Evolutionary conservation across 1,284 basidiomycete species (phyloP), one percentile per base, ranked within the genome.

Genomic region (Gymnopus androsaceus): DNA sequence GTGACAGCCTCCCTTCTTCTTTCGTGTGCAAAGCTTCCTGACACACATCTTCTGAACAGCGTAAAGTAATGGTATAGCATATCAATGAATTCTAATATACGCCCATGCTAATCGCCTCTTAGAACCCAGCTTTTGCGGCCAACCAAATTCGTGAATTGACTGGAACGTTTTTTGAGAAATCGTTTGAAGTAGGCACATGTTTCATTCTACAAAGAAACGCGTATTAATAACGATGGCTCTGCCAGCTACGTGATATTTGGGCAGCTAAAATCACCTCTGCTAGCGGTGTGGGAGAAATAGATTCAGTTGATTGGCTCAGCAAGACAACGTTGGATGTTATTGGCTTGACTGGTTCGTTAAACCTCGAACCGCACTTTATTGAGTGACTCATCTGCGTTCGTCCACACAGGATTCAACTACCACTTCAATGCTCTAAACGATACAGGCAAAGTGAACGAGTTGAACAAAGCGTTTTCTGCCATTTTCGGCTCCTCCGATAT

Each of bases 251-350:
- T 31, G 77, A 82, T 57, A 60, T 75, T 17, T 81, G 74, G 79
- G 62, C 59, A 2, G 47, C 59, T 1, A 68, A 78, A 52, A 61
- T 70, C 21, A 51, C 61, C n/a, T n/a, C n/a, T n/a, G 67, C 68
- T 58, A 54, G 67, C 51, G 60, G 62, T 19, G 72, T 64, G 11
- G 66, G 60, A 1, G 67, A 63, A 3, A 64, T 82, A 25, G 81
- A 90, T 55, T 75, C 82, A 2, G 68, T 85, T 4, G 67, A 75
- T 0, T 84, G 81, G 75, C 66, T 89, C 11, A 81, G 74, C 42
- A 77, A 76, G 53, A 74, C 76, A 55, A 88, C 88, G 0, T 70
- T 90, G 33, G 87, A 90, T 61, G 75, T 88, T 23, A 89, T 91
- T 54, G 87, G 87, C 8, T 70, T 82, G 12, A 83, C 87, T 25